Conservation (phyloP, 1,284 basidiomycete genomes). For the Moesziomyces parantarcticus region DNA sequence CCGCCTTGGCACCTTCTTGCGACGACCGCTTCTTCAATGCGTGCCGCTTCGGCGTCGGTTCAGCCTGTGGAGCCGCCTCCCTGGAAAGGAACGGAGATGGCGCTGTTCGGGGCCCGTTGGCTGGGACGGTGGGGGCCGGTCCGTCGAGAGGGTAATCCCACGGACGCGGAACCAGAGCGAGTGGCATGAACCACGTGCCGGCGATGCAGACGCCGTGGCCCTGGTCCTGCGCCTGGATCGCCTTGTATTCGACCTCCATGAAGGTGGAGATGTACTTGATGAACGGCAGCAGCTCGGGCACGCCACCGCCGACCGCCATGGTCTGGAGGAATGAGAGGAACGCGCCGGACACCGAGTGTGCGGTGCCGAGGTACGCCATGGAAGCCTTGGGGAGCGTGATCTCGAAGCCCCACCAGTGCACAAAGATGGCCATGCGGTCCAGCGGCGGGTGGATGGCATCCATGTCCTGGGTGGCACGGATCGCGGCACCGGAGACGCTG, state of each 20-base stretch:
- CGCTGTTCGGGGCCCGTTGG: background rate
- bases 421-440: slow-evolving; percentile 62
- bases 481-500: slow-evolving; percentile 42
- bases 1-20: background rate
- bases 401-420: slow-evolving; percentile 66
- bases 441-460: slow-evolving; percentile 51
- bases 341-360: slow-evolving; percentile 56
- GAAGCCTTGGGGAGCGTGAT: slow-evolving; percentile 57
- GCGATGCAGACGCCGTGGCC: slow-evolving; percentile 58
- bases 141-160: slow-evolving; percentile 52
- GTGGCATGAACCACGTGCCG: slow-evolving; percentile 58
- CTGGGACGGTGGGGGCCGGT: background rate
- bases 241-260: slow-evolving; percentile 62
- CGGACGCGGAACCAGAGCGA: slow-evolving; percentile 47
- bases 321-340: slow-evolving; percentile 59
- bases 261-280: slow-evolving; percentile 60
- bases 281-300: slow-evolving; percentile 61
- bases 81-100: background rate
- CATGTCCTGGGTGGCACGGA: slow-evolving; percentile 46
- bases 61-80: background rate
- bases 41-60: slow-evolving; percentile 12
- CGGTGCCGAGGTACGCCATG: slow-evolving; percentile 57
- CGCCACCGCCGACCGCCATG: slow-evolving; percentile 56
- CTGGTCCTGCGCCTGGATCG: slow-evolving; percentile 54
- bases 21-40: slow-evolving; percentile 25